Evolutionary conservation across 164 flowering plant genomes (phyloP).

Genomic region (Echeveria elegans): DNA sequence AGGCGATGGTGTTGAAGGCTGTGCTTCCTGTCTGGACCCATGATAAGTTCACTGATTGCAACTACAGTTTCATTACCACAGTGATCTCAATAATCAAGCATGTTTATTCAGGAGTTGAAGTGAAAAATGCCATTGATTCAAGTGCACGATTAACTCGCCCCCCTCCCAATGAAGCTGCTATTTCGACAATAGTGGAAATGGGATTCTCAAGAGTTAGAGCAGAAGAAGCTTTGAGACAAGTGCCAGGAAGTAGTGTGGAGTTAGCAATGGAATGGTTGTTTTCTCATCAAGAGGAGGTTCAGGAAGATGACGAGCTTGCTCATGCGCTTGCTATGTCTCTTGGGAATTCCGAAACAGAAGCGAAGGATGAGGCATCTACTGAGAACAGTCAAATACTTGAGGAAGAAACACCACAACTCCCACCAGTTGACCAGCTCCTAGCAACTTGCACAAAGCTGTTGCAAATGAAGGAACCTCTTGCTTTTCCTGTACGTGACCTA

Average conservation of each 20-base stretch:
- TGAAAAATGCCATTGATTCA: conserved; percentile 45
- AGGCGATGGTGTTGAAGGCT: conserved; percentile 78
- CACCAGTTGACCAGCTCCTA: conserved; percentile 77
- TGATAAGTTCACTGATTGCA: conserved; percentile 79
- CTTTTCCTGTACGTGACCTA: conserved; percentile 81
- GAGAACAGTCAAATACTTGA: conserved; percentile 39
- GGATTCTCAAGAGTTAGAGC: conserved; percentile 91
- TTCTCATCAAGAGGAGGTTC: conserved; percentile 86
- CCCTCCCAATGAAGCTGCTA: conserved; percentile 85
- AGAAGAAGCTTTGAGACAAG: conserved; percentile 94
- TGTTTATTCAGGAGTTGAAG: conserved; percentile 79
- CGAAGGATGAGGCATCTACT: conserved; percentile 46
- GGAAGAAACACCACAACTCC: conserved; percentile 64
- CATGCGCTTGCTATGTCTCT: conserved; percentile 99
- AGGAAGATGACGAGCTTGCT: conserved; percentile 98
- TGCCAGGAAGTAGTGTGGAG: conserved; percentile 90
- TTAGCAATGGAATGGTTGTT: conserved; percentile 99
- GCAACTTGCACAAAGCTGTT: conserved; percentile 66
- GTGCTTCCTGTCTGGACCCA: conserved; percentile 96
- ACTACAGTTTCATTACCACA: conserved; percentile 61
- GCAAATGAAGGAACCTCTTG: conserved; percentile 68
- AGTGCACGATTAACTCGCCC: conserved; percentile 61
- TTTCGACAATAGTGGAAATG: conserved; percentile 93
- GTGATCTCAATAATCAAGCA: conserved; percentile 71
- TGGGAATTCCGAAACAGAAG: conserved; percentile 59